phyloP scores from a whole-genome alignment of 2,329 filamentous ascomycete species.

The Clarireedia paspali region DNA sequence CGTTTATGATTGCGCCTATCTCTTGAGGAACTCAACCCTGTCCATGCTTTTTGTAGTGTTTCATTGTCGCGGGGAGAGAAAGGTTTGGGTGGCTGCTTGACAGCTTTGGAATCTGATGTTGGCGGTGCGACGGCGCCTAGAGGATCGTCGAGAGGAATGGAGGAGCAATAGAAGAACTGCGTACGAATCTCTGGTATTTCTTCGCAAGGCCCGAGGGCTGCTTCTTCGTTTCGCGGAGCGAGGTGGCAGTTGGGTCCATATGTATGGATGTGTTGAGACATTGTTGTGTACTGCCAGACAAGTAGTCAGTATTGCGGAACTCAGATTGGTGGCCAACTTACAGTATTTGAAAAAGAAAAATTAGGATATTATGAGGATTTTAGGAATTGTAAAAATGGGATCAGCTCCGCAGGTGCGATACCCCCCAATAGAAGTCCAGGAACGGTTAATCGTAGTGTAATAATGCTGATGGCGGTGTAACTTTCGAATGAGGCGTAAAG shows the following conservation, averaged over 20 bases:
- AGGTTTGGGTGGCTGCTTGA: slow-evolving; percentile 60
- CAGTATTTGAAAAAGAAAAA: background rate
- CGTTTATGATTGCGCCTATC: slow-evolving; percentile 41
- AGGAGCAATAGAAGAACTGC: slow-evolving; percentile 81
- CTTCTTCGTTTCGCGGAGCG: slow-evolving; percentile 6
- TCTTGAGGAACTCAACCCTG: slow-evolving; percentile 45
- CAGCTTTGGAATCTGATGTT: slow-evolving; percentile 41
- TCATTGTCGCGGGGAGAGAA: slow-evolving; percentile 76
- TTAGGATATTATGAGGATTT: background rate
- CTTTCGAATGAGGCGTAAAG: background rate
- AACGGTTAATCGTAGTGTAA: slow-evolving; percentile 1
- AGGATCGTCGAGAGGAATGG: slow-evolving; percentile 79
- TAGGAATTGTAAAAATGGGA: background rate
- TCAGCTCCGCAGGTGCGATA: slow-evolving; percentile 14
- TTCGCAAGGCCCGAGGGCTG: slow-evolving; percentile 22
- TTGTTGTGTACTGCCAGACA: slow-evolving; percentile 10
- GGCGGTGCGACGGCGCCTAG: slow-evolving; percentile 57
- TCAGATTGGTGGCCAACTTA: background rate
- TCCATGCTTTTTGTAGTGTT: slow-evolving; percentile 72
- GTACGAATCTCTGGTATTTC: slow-evolving; percentile 53
- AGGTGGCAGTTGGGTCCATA: slow-evolving; percentile 28
- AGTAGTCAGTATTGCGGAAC: background rate
- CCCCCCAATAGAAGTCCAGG: slow-evolving; percentile 2
- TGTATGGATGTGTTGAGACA: slow-evolving; percentile 26
- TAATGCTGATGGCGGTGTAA: slow-evolving; percentile 5